Evolutionary conservation across 2,329 filamentous ascomycete species (phyloP).

Genomic region (Pseudopyrenochaeta lycopersici): DNA sequence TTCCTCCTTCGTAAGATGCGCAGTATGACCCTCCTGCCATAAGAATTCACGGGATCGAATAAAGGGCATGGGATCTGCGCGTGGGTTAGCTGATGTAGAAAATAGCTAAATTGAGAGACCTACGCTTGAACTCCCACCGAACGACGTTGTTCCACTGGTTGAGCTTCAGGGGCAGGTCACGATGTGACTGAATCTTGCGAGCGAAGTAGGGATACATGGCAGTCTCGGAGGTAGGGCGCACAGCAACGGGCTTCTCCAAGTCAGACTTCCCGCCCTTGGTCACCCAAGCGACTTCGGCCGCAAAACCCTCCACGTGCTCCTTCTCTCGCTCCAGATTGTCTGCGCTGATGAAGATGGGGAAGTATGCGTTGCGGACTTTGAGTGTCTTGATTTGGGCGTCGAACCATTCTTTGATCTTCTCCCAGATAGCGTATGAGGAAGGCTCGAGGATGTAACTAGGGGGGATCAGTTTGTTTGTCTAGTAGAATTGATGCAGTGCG

Average conservation of each 20-base stretch:
- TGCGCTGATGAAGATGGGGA: constrained; percentile 85
- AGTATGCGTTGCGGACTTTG: constrained; percentile 94
- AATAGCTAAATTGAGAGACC: neutral
- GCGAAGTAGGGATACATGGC: constrained; percentile 97
- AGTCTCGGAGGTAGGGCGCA: constrained; percentile 74
- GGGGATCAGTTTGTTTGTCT: neutral
- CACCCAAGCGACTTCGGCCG: constrained; percentile 89
- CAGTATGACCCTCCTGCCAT: constrained; percentile 97
- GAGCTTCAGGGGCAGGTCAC: constrained; percentile 90
- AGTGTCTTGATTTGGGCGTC: constrained; percentile 81
- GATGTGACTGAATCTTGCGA: constrained; percentile 96
- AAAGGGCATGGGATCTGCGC: constrained; percentile 71
- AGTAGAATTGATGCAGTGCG: neutral
- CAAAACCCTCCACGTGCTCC: constrained; percentile 97
- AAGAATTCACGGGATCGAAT: constrained; percentile 89
- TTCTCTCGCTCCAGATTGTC: constrained; percentile 89
- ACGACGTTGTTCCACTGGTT: constrained; percentile 99
- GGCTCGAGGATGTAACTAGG: constrained; percentile 76
- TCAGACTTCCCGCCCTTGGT: constrained; percentile 91
- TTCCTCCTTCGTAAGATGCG: constrained; percentile 83
- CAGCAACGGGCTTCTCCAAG: constrained; percentile 80
- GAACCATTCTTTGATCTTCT: constrained; percentile 68
- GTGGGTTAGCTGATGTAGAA: constrained; percentile 48
- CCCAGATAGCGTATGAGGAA: constrained; percentile 73
- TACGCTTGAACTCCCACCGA: constrained; percentile 93